Evolutionary conservation across 2,329 filamentous ascomycete genomes (phyloP).

Genomic region (Cucurbitaria berberidis): DNA sequence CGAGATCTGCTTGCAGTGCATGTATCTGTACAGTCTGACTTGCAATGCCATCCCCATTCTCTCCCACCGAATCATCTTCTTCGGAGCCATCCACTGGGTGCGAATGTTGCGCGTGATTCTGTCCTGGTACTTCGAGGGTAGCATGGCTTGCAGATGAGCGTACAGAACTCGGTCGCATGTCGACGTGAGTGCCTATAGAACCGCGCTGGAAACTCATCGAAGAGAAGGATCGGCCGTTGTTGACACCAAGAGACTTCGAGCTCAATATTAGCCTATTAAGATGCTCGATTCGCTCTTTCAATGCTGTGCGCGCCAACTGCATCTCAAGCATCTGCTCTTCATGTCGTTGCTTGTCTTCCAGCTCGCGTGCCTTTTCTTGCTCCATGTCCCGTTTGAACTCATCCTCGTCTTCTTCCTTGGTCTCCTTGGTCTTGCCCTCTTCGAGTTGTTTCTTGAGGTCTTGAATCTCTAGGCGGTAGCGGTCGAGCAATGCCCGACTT

Average conservation of each 20-base stretch:
- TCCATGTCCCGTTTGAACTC: slow-evolving; percentile 67
- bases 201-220: slow-evolving; percentile 50
- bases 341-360: slow-evolving; percentile 81
- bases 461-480: slow-evolving; percentile 91
- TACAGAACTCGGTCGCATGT: slow-evolving; percentile 57
- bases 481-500: slow-evolving; percentile 84
- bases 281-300: slow-evolving; percentile 98
- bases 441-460: slow-evolving; percentile 83
- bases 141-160: slow-evolving; percentile 48
- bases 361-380: slow-evolving; percentile 69
- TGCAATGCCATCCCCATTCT: slow-evolving; percentile 85
- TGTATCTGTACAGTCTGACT: slow-evolving; percentile 83
- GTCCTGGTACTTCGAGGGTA: slow-evolving; percentile 50
- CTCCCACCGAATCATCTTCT: slow-evolving; percentile 66
- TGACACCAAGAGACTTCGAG: slow-evolving; percentile 95
- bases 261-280: slow-evolving; percentile 93
- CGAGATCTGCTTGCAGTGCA: slow-evolving; percentile 90
- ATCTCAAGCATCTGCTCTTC: slow-evolving; percentile 99
- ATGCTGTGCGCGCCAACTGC: slow-evolving; percentile 91
- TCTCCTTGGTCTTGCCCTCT: slow-evolving; percentile 65
- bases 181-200: slow-evolving; percentile 49
- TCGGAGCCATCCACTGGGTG: slow-evolving; percentile 43
- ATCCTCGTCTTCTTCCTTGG: slow-evolving; percentile 63
- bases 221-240: slow-evolving; percentile 57
- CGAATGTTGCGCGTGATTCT: slow-evolving; percentile 30